Conservation (phyloP, 345 rosid species). For the Firmiana major region DNA sequence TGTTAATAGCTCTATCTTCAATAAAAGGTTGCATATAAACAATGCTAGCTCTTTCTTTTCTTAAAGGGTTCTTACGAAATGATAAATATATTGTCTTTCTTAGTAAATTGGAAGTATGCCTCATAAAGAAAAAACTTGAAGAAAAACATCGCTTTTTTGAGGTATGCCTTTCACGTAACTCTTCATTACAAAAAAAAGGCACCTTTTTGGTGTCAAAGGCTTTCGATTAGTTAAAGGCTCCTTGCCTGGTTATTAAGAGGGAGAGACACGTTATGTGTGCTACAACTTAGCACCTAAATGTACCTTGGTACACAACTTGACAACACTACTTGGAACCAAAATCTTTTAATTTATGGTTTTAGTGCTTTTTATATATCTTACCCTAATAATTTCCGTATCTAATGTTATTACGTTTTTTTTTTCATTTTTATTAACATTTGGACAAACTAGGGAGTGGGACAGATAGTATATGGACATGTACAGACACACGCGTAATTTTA, state of each 20-base stretch:
- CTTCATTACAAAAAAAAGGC: not conserved
- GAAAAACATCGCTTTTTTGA: not conserved
- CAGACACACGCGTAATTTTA: not conserved
- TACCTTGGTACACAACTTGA: not conserved
- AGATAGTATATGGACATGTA: not conserved
- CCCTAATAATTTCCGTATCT: too few species aligned
- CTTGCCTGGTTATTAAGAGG: not conserved
- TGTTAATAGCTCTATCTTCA: not conserved
- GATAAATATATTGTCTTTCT: not conserved
- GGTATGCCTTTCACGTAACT: not conserved
- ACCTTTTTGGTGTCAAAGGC: not conserved
- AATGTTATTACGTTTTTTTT: not conserved
- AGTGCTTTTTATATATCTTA: too few species aligned
- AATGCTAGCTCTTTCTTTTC: not conserved
- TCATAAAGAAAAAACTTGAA: not conserved
- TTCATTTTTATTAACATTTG: not conserved
- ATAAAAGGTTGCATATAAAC: not conserved
- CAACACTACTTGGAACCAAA: too few species aligned
- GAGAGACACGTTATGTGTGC: not conserved
- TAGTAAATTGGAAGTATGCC: not conserved
- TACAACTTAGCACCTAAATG: not conserved
- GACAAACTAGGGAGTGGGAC: not conserved
- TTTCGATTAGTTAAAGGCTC: not conserved
- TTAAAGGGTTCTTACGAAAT: not conserved
- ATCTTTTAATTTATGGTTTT: too few species aligned